Percentiles rank a stretch among this genome's conserved stretches.
Evolutionary conservation across 345 rosid genomes (phyloP).

Genomic region (Syzygium aqueum): DNA sequence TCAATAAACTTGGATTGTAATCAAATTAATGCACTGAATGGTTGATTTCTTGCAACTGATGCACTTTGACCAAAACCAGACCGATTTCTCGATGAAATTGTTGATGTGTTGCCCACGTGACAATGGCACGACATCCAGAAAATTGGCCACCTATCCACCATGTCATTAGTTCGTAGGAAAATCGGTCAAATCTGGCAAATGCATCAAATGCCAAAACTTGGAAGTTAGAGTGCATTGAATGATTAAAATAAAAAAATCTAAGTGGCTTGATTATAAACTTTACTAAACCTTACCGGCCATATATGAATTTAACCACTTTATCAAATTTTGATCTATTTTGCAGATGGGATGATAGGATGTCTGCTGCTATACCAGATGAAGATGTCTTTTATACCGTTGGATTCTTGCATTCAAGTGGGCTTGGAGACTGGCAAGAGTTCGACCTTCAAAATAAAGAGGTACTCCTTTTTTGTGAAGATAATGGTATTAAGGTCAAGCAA

Average conservation of each 20-base stretch:
- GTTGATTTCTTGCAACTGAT: not conserved
- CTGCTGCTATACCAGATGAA: constrained; percentile 5
- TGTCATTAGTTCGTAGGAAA: not conserved
- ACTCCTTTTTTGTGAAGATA: constrained; percentile 1
- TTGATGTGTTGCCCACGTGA: not conserved
- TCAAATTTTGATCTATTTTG: not conserved
- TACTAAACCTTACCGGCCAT: not conserved
- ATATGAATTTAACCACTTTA: not conserved
- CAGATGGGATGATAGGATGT: constrained; percentile 9
- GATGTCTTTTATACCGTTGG: constrained; percentile 11
- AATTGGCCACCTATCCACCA: not conserved
- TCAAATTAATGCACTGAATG: not conserved
- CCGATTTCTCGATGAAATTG: not conserved
- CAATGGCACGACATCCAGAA: not conserved
- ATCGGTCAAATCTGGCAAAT: not conserved
- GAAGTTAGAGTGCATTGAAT: not conserved
- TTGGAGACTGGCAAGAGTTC: constrained; percentile 3
- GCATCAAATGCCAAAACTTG: not conserved
- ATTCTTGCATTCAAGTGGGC: constrained; percentile 8
- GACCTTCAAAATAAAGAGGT: constrained; percentile 6
- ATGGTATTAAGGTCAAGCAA: constrained; percentile 1
- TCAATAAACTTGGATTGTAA: not conserved
- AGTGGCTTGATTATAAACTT: not conserved
- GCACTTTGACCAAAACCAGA: not conserved
- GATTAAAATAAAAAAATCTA: not conserved